phyloP scores from a whole-genome alignment of 176 grass and related monocot genomes.

The Otatea glauca region DNA sequence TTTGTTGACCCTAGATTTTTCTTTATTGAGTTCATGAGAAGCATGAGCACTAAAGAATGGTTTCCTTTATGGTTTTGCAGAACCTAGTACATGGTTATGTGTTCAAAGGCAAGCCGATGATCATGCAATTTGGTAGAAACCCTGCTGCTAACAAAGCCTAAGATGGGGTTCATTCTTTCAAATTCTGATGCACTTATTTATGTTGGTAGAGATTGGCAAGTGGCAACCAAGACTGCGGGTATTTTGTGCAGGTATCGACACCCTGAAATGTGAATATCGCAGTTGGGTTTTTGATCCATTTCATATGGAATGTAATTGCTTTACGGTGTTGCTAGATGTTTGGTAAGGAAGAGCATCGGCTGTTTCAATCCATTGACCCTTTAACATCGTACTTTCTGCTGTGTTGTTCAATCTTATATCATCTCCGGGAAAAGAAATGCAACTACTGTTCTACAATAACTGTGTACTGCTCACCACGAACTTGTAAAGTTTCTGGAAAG shows the following conservation, averaged over 20 bases:
- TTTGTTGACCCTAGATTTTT: background rate
- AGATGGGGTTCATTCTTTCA: background rate
- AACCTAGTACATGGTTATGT: conserved; percentile 83
- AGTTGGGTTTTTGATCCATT: background rate
- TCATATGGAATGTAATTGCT: background rate
- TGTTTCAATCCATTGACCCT: background rate
- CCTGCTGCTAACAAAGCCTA: conserved; percentile 71
- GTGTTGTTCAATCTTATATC: background rate
- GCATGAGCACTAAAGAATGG: background rate
- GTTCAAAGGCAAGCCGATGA: conserved; percentile 91
- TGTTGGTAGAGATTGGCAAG: background rate
- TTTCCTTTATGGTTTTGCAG: conserved; percentile 59
- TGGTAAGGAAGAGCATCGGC: background rate
- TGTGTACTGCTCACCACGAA: background rate
- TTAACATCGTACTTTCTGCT: background rate
- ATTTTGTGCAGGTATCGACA: background rate
- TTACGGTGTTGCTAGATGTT: background rate
- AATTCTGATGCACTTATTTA: conserved; percentile 24
- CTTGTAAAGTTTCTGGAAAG: background rate
- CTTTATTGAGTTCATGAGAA: background rate
- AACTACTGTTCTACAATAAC: background rate
- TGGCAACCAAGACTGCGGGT: background rate
- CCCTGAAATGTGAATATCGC: background rate
- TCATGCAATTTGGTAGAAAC: conserved; percentile 92
- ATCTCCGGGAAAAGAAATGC: background rate